phyloP scores from a whole-genome alignment of 495 filamentous ascomycete genomes.

The Neurospora sp. region DNA sequence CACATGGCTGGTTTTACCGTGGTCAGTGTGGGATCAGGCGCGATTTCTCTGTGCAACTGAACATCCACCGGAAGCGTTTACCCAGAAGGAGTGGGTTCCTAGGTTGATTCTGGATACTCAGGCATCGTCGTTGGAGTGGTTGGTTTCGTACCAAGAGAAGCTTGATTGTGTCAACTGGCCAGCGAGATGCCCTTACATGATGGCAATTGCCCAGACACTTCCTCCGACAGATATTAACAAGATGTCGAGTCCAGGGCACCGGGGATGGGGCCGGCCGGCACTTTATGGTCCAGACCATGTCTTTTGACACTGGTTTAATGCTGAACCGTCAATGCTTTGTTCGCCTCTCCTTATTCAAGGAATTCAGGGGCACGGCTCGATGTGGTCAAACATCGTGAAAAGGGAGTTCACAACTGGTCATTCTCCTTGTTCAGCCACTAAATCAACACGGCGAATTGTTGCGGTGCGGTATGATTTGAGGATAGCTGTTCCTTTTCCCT shows the following conservation, averaged over 20 bases:
- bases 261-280: background rate
- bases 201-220: background rate
- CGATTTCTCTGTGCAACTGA: background rate
- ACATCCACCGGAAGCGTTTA: background rate
- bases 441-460: background rate
- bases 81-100: background rate
- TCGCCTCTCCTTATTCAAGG: background rate
- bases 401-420: background rate
- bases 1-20: background rate
- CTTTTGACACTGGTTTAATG: background rate
- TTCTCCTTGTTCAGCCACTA: background rate
- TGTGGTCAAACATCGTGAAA: background rate
- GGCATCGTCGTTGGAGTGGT: background rate
- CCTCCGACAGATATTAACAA: background rate
- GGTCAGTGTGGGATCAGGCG: background rate
- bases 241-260: background rate
- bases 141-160: background rate
- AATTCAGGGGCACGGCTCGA: background rate
- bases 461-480: background rate
- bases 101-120: background rate
- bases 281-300: background rate
- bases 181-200: background rate
- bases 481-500: background rate
- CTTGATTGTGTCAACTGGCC: background rate
- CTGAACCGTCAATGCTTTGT: background rate